A percentile compares a stretch with the other conserved stretches of the same genome.
Conservation (phyloP, 1,284 basidiomycete species). For the Melampsora abietis-canadensis region DNA sequence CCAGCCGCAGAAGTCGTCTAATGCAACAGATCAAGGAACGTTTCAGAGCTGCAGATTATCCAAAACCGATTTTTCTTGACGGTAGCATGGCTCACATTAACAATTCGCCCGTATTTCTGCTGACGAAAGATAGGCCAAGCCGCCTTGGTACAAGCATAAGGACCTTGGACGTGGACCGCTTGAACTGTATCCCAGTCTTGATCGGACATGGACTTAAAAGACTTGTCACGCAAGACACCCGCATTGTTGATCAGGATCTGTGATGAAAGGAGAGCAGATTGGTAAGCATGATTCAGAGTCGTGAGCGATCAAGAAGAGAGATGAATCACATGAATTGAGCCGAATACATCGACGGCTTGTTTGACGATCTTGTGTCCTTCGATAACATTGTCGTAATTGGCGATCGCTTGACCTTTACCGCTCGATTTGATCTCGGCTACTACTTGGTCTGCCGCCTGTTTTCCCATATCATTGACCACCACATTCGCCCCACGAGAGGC, state of each 20-base stretch:
- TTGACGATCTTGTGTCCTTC: conserved; percentile 79
- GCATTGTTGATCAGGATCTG: conserved; percentile 78
- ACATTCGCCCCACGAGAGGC: conserved; percentile 87
- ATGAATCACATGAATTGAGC: conserved; percentile 64
- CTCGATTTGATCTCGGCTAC: conserved; percentile 86
- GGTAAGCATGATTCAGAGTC: background rate
- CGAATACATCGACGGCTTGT: conserved; percentile 81
- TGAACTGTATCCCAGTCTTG: conserved; percentile 67
- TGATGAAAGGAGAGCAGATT: background rate
- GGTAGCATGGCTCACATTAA: conserved; percentile 60
- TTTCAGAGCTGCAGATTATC: background rate
- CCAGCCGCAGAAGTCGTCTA: conserved; percentile 79
- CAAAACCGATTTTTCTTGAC: background rate
- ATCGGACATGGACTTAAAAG: conserved; percentile 56
- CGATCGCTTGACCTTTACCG: conserved; percentile 69
- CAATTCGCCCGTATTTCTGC: conserved; percentile 71
- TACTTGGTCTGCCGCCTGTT: conserved; percentile 82
- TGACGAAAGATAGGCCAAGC: conserved; percentile 94
- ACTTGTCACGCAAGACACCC: conserved; percentile 55
- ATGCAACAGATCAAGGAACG: background rate
- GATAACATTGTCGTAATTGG: conserved; percentile 81
- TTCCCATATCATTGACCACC: conserved; percentile 91
- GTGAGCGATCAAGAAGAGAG: background rate
- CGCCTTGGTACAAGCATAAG: conserved; percentile 91
- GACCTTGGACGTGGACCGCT: conserved; percentile 89